Evolutionary conservation across 352 stramenopile genomes (phyloP).

Genomic region (Globisporangium middletonii): DNA sequence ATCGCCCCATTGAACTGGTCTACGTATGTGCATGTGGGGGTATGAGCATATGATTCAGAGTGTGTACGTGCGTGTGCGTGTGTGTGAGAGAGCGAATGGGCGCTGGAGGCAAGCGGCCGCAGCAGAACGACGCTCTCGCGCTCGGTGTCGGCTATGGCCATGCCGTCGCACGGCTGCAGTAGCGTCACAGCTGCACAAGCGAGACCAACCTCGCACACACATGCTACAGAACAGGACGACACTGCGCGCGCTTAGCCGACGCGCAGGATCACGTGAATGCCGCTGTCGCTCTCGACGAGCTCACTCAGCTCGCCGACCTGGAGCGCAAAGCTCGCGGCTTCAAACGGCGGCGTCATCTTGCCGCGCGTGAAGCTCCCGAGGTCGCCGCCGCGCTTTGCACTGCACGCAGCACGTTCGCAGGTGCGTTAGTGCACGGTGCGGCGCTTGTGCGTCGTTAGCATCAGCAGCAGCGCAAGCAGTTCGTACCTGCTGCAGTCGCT

Average conservation of each 20-base stretch:
- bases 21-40: neutral
- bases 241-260: constrained; percentile 33
- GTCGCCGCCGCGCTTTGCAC: constrained; percentile 89
- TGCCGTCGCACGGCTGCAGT: no score
- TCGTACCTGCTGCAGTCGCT: constrained; percentile 84
- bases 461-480: no score
- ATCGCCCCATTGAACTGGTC: no score
- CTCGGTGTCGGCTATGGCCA: no score
- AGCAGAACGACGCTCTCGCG: no score
- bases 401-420: constrained; percentile 8
- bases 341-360: constrained; percentile 92
- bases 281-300: constrained; percentile 94
- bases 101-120: no score
- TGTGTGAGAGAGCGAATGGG: no score
- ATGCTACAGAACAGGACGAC: constrained; percentile 3
- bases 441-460: no score
- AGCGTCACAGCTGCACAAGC: no score
- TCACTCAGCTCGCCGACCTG: constrained; percentile 91
- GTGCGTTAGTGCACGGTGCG: neutral
- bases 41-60: no score
- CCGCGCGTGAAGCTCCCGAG: constrained; percentile 84
- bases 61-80: no score
- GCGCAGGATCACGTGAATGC: constrained; percentile 96
- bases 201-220: neutral
- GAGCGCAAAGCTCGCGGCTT: constrained; percentile 89